Base-by-base conservation (phyloP, 352 stramenopile species). In the Phytophthora pinifolia region DNA sequence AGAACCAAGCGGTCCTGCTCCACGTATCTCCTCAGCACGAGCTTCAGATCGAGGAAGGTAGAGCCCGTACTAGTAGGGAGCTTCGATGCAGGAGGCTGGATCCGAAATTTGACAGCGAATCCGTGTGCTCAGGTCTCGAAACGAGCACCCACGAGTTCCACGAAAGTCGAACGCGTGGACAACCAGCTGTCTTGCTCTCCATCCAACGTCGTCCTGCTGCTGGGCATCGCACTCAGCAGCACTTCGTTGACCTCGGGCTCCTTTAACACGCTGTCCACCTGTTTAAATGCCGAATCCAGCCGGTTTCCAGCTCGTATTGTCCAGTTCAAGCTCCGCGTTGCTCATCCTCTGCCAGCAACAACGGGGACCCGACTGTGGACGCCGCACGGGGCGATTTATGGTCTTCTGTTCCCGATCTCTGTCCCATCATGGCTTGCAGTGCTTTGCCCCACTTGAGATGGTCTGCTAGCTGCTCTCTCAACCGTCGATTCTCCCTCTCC, bases 11-110 rank as follows among this genome's bases (percentile, higher is more conserved):
- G 60, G 15, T 70, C 51, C 9, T 44, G 55, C 29, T 74, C 53
- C 7, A 76, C 34, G 33, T 79, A 76, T 47, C 60, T 57, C 34
- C 70, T 67, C 29, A 75, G 38, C 41, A 64, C 65, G n/a, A 79
- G 31, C 29, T 75, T 74, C 15, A 68, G 42, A 48, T 74, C 59
- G 22, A 73, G 18, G 38, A 63, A 67, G 2, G 36, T 60, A 3
- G 54, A 38, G 9, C 30, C 39, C 33, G 29, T 3, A 10, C 29
- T 18, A 44, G 34, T 18, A 9, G 30, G 15, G 13, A 51, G 44
- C 20, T 39, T 54, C 6, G 54, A 42, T 1, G 27, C 42, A n/a
- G 41, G 46, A 8, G 41, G 56, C 20, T 68, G 65, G 36, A 73
- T 15, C 9, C 59, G 65, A 46, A 73, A 73, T 30, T 70, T 73